Conservation (phyloP, 495 filamentous ascomycete species). For the Collariella sp. region DNA sequence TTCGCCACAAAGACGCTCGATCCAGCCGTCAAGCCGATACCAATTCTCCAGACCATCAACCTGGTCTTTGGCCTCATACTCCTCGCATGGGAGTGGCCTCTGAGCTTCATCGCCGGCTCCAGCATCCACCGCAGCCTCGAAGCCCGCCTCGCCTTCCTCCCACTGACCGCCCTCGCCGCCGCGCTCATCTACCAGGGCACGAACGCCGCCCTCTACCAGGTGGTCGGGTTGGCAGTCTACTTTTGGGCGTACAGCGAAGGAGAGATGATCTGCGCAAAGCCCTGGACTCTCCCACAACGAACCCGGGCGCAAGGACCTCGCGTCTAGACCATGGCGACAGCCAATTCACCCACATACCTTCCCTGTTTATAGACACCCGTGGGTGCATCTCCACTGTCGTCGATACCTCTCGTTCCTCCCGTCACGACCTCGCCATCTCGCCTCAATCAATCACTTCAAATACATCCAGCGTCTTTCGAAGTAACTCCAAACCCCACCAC, state of each 20-base stretch:
- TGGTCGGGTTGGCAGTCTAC: slow-evolving; percentile 78
- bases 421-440: slow-evolving; percentile 3
- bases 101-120: slow-evolving; percentile 57
- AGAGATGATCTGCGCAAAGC: slow-evolving; percentile 53
- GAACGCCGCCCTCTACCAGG: slow-evolving; percentile 85
- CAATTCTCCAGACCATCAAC: slow-evolving; percentile 89
- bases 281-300: slow-evolving; percentile 45
- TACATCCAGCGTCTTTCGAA: neutral
- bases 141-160: slow-evolving; percentile 72
- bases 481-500: neutral
- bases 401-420: neutral
- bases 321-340: slow-evolving; percentile 21
- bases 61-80: slow-evolving; percentile 77
- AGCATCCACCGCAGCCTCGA: slow-evolving; percentile 80
- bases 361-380: slow-evolving; percentile 1
- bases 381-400: neutral
- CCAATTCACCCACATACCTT: neutral
- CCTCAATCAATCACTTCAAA: neutral
- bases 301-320: slow-evolving; percentile 22
- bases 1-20: slow-evolving; percentile 89
- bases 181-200: slow-evolving; percentile 84
- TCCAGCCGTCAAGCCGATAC: slow-evolving; percentile 71
- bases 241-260: slow-evolving; percentile 97
- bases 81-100: slow-evolving; percentile 86
- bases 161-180: slow-evolving; percentile 64